A percentile compares a stretch with the other conserved stretches of the same genome.
These are phyloP conservation scores for Flammula alnicola DNA, from an alignment of 1,284 basidiomycete species.

Conservation along the genomic window DNA sequence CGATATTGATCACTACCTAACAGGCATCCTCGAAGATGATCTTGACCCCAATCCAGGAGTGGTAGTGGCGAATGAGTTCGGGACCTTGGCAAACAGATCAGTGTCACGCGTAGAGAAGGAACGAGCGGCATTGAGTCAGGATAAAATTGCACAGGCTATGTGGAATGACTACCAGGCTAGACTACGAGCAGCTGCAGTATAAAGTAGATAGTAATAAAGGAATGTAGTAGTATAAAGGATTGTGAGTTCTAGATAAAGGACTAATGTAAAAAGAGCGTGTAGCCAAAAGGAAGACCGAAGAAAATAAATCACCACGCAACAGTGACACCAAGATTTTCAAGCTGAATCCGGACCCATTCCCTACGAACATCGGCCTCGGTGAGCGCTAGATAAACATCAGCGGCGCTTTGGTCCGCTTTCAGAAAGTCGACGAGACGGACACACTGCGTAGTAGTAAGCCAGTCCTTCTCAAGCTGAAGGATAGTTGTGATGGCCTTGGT, in stretches of 20 bases:
- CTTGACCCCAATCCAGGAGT: slow-evolving; percentile 12
- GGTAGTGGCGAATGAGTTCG: slow-evolving; percentile 9
- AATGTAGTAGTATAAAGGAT: slow-evolving; percentile 11
- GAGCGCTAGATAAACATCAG: slow-evolving; percentile 17
- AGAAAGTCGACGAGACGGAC: slow-evolving; percentile 15
- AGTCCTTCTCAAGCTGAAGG: slow-evolving; percentile 9
- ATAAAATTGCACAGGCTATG: slow-evolving; percentile 30
- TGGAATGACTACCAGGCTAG: slow-evolving; percentile 27
- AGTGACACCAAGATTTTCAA: slow-evolving; percentile 9
- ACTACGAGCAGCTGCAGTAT: slow-evolving; percentile 5
- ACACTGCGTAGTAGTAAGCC: slow-evolving; percentile 7
- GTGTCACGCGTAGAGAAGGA: slow-evolving; percentile 22
- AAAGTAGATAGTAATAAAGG: slow-evolving; percentile 1
- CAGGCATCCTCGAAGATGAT: slow-evolving; percentile 8
- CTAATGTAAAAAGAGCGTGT: no score
- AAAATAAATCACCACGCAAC: not conserved
- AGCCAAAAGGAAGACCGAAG: no score
- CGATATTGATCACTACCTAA: slow-evolving; percentile 18
- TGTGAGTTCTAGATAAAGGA: no score
- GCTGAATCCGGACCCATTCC: slow-evolving; percentile 14
- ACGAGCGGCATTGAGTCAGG: slow-evolving; percentile 18
- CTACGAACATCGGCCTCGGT: slow-evolving; percentile 6
- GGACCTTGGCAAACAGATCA: slow-evolving; percentile 1
- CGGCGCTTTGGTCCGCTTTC: slow-evolving; percentile 5
- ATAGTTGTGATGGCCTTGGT: slow-evolving; percentile 9